Conservation (phyloP, 73 alveolate species). For the Paramecium caudatum region DNA sequence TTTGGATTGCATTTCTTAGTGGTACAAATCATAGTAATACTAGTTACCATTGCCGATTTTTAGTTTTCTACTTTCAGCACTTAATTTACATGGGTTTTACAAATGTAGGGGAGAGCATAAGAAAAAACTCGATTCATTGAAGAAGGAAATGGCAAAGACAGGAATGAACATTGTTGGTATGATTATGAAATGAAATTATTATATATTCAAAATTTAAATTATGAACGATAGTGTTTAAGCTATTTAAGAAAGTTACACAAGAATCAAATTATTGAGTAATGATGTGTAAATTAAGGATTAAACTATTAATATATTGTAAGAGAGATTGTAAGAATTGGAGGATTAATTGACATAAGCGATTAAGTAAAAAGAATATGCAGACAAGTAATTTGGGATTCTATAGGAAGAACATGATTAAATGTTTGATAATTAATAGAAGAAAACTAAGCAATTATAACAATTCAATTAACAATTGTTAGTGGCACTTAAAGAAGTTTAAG, state of each 20-base stretch:
- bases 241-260: conserved; percentile 46
- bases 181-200: conserved; percentile 68
- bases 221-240: conserved; percentile 70
- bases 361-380: conserved; percentile 51
- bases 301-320: conserved; percentile 51
- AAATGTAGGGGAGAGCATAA: conserved; percentile 58
- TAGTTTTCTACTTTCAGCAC: neutral
- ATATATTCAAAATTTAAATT: conserved; percentile 16
- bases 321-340: conserved; percentile 54
- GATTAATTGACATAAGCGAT: conserved; percentile 7
- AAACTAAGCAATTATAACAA: conserved; percentile 37
- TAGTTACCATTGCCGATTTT: neutral
- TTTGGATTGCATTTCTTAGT: neutral
- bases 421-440: conserved; percentile 64
- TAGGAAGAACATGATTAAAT: conserved; percentile 67
- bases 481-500: conserved; percentile 52
- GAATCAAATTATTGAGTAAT: conserved; percentile 62
- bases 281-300: conserved; percentile 59
- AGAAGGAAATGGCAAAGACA: conserved; percentile 52
- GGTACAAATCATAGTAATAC: neutral
- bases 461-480: conserved; percentile 49
- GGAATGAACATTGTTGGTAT: conserved; percentile 62
- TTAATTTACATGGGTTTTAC: conserved; percentile 48
- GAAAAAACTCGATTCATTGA: conserved; percentile 2
- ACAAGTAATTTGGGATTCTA: neutral